phyloP scores from a whole-genome alignment of 495 filamentous ascomycete genomes.

The Aspergillus sclerotioniger region DNA sequence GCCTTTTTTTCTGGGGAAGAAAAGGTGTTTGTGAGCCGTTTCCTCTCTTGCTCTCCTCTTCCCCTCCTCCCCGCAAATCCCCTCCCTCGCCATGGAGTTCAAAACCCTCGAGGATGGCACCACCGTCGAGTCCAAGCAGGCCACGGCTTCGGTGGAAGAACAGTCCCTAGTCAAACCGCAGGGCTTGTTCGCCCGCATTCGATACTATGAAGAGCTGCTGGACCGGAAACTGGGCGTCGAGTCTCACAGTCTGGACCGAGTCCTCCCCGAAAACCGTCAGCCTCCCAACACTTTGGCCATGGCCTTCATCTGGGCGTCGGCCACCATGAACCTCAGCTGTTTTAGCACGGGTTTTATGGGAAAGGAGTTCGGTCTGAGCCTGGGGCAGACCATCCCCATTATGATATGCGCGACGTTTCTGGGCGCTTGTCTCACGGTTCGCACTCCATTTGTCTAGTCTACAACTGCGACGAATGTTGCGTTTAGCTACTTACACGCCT shows the following conservation, averaged over 20 bases:
- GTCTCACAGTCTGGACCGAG: conserved; percentile 50
- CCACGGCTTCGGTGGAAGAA: conserved; percentile 25
- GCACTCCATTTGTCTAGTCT: conserved; percentile 16
- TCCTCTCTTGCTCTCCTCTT: neutral
- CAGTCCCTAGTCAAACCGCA: conserved; percentile 15
- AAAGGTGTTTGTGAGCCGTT: neutral
- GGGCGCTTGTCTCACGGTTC: conserved; percentile 46
- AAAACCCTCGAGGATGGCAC: conserved; percentile 43
- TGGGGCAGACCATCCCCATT: conserved; percentile 35
- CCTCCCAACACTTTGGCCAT: conserved; percentile 40
- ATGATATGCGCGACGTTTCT: conserved; percentile 37
- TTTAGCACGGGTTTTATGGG: conserved; percentile 44
- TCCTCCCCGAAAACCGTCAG: conserved; percentile 43
- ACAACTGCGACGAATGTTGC: neutral
- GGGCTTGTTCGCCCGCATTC: conserved; percentile 35
- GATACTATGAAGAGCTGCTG: conserved; percentile 45
- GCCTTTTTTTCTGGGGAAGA: conserved; percentile 4
- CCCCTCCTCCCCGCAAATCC: conserved; percentile 16
- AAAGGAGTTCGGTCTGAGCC: conserved; percentile 33
- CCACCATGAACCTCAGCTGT: conserved; percentile 55
- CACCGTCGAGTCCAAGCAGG: conserved; percentile 49
- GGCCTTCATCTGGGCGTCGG: conserved; percentile 50
- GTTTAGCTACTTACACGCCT: neutral
- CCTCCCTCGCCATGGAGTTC: conserved; percentile 33
- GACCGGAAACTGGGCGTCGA: conserved; percentile 56